phyloP scores from a whole-genome alignment of 306 rosid species.

The Morella rubra region DNA sequence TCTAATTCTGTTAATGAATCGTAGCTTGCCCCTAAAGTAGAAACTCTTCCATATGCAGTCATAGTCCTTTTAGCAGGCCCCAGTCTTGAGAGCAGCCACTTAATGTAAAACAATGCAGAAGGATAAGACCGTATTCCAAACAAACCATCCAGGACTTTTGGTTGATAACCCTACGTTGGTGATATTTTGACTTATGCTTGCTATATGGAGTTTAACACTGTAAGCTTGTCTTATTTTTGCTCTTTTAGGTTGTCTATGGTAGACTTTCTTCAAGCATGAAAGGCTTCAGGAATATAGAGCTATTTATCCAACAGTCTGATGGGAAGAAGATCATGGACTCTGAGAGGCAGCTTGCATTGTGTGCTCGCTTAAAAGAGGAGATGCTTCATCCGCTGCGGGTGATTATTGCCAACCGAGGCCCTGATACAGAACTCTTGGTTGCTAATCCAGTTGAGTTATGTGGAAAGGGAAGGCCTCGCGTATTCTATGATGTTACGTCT shows the following conservation, averaged over 20 bases:
- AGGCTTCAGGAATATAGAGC: conserved; percentile 65
- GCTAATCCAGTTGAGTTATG: conserved; percentile 82
- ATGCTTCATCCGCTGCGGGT: conserved; percentile 77
- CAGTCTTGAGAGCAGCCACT: not conserved
- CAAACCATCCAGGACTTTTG: no score
- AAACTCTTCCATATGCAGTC: not conserved
- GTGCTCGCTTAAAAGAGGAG: conserved; percentile 66
- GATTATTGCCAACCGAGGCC: conserved; percentile 67
- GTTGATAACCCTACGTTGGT: not conserved
- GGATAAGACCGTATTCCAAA: no score
- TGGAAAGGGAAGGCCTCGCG: conserved; percentile 89
- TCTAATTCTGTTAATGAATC: not conserved
- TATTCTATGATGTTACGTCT: conserved; percentile 74
- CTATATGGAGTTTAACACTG: conserved; percentile 3
- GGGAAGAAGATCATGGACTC: conserved; percentile 73
- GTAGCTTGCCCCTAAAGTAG: not conserved
- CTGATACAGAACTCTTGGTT: conserved; percentile 77
- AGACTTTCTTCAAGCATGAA: conserved; percentile 57
- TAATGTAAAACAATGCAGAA: not conserved
- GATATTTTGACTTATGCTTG: not conserved
- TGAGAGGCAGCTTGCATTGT: conserved; percentile 55
- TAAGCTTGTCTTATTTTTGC: conserved; percentile 9
- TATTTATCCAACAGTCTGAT: conserved; percentile 61
- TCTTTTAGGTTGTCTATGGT: conserved; percentile 60
- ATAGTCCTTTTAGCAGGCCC: not conserved